Base-by-base conservation (phyloP, 371 early-diverging fungal species). In the Conidiobolus incongruus region DNA sequence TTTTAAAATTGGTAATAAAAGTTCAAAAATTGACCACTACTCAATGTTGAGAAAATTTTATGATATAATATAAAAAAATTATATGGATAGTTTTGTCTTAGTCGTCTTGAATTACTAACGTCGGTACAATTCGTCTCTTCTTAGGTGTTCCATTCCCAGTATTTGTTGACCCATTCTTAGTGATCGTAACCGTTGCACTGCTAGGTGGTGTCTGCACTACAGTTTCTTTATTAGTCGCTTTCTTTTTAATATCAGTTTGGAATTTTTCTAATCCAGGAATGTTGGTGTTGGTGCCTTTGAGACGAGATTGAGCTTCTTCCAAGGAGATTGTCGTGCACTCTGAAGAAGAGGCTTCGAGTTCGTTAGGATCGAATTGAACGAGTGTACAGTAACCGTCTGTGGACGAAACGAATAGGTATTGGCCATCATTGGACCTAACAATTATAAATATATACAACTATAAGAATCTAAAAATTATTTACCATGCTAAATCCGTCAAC, bases 361-460 rank as follows among this genome's bases (percentile, higher is more conserved):
- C 75, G 11, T 59, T 56, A 23, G 69, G 57, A 4, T 74, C 68
- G 56, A 90, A 81, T 3, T 72, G 65, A 19, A 77, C 69, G 4
- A 84, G 62, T n/a, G 84, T 80, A 46, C 81, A 83, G 54, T 78
- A 93, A 1, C 94, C 94, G 52, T 93, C 94, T 1, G 77, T 70
- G 0, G 87, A 85, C 0, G 85, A 61, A 42, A 86, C 55, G 44
- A 87, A 57, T 30, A 89, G 51, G 2, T 66, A 65, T 11, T 60
- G 60, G 7, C 86, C 89, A 56, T 84, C 79, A 34, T 55, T 52
- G 1, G 82, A 77, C 78, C 72, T 70, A 48, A 11, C 10, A 7
- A 22, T 33, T 31, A 28, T 28, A 26, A 10, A 34, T 26, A 35
- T 11, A 37, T 30, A 24, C 36, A 2, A 38, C 20, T 21, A 38